Conservation (phyloP, 768 basidiomycete species). For the Leccinum arenicola region DNA sequence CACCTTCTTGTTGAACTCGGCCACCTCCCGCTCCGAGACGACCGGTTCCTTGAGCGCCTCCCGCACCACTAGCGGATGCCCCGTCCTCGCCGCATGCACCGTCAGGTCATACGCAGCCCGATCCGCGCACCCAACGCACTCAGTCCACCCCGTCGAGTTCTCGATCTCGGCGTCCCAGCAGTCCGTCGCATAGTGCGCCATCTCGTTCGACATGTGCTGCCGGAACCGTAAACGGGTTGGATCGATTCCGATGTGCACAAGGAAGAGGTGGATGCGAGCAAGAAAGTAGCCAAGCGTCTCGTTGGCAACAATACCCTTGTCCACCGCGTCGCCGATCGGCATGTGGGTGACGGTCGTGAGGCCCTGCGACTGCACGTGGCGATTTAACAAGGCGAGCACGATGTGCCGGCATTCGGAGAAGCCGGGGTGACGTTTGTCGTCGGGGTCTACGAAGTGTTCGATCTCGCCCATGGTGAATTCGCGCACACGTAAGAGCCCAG, state of each 20-base stretch:
- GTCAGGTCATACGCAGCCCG: conserved; percentile 94
- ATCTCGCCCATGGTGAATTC: conserved; percentile 99
- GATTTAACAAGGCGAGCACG: conserved; percentile 73
- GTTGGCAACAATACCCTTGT: conserved; percentile 85
- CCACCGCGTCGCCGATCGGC: conserved; percentile 87
- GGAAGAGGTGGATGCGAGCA: conserved; percentile 86
- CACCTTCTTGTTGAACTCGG: conserved; percentile 82
- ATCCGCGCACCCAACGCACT: conserved; percentile 99
- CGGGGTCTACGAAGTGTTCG: conserved; percentile 97
- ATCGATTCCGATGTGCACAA: conserved; percentile 89
- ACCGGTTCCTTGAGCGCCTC: conserved; percentile 84
- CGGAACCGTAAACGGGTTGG: conserved; percentile 83
- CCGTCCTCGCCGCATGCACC: conserved; percentile 84
- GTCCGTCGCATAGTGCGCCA: conserved; percentile 99
- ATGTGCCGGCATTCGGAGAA: conserved; percentile 81
- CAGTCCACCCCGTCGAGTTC: conserved; percentile 85
- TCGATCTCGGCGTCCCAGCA: conserved; percentile 99
- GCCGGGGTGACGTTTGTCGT: conserved; percentile 82
- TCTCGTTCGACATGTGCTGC: conserved; percentile 98
- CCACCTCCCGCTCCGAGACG: conserved; percentile 73
- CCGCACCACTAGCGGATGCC: conserved; percentile 80
- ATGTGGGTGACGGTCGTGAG: conserved; percentile 60
- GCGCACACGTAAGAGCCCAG: conserved; percentile 93
- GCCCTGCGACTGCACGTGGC: conserved; percentile 79
- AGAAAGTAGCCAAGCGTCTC: conserved; percentile 98